Percentiles rank a stretch among this genome's conserved stretches.
These are phyloP conservation scores for Galerina sulciceps DNA, from an alignment of 768 basidiomycete genomes.

Conservation along the genomic window DNA sequence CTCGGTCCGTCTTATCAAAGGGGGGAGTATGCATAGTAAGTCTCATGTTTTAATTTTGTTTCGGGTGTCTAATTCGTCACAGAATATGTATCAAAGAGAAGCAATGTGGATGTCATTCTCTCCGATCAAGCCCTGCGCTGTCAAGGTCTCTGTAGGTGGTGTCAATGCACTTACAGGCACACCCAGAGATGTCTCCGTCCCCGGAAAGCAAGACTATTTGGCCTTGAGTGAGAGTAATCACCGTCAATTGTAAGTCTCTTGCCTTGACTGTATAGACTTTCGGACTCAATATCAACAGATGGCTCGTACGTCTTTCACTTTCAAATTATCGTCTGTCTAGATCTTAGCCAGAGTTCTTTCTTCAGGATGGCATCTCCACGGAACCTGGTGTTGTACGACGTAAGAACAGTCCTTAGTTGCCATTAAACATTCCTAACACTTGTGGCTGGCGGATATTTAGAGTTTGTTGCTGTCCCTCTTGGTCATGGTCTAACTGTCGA, in stretches of 20 bases:
- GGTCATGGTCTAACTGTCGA: conserved; percentile 26
- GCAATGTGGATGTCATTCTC: conserved; percentile 34
- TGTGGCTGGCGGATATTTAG: conserved; percentile 10
- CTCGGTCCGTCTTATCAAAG: conserved; percentile 19
- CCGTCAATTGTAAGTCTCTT: conserved; percentile 19
- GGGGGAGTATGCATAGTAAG: conserved; percentile 30
- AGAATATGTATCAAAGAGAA: conserved; percentile 32
- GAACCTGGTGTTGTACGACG: conserved; percentile 26
- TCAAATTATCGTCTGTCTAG: background rate
- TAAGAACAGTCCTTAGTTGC: background rate
- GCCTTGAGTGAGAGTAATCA: conserved; percentile 7
- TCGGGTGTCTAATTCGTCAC: background rate
- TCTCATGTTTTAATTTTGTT: background rate
- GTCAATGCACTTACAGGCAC: conserved; percentile 31
- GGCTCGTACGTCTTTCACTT: conserved; percentile 18
- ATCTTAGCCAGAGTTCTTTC: background rate
- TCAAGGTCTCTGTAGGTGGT: conserved; percentile 33
- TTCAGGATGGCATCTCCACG: conserved; percentile 28
- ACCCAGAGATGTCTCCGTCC: conserved; percentile 10
- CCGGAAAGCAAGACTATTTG: conserved; percentile 29
- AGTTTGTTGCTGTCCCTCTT: conserved; percentile 30
- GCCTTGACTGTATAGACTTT: no score
- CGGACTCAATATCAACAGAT: conserved; percentile 1
- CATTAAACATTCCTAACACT: no score
- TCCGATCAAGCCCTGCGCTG: conserved; percentile 9